phyloP scores from a whole-genome alignment of 805 yeast species.

The Brettanomyces anomalus region DNA sequence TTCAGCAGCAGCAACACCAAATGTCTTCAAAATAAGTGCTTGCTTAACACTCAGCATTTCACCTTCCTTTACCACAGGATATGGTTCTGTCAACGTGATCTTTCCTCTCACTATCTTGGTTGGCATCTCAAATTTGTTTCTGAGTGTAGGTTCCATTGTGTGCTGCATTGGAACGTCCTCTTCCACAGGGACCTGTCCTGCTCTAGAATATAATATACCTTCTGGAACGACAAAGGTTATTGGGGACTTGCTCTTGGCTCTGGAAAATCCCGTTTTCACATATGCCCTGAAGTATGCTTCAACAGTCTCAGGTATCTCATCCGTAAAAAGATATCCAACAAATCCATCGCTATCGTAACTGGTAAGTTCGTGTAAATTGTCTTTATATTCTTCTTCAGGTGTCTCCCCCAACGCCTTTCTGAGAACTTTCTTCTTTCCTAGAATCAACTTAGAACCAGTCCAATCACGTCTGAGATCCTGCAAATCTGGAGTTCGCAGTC shows the following conservation, averaged over 20 bases:
- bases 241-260: slow-evolving; percentile 84
- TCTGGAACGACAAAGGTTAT: slow-evolving; percentile 78
- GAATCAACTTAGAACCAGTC: slow-evolving; percentile 79
- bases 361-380: slow-evolving; percentile 65
- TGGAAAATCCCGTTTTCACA: slow-evolving; percentile 71
- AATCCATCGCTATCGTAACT: slow-evolving; percentile 56
- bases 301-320: slow-evolving; percentile 86
- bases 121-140: slow-evolving; percentile 85
- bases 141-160: slow-evolving; percentile 85
- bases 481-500: slow-evolving; percentile 91
- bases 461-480: slow-evolving; percentile 91
- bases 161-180: slow-evolving; percentile 97
- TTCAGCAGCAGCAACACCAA: slow-evolving; percentile 90
- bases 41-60: slow-evolving; percentile 80
- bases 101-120: slow-evolving; percentile 87
- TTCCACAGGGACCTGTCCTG: slow-evolving; percentile 81
- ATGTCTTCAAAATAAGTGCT: slow-evolving; percentile 85
- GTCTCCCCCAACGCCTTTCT: slow-evolving; percentile 87
- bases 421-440: slow-evolving; percentile 90
- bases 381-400: slow-evolving; percentile 84
- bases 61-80: slow-evolving; percentile 71
- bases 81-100: slow-evolving; percentile 66
- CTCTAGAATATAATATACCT: slow-evolving; percentile 90
- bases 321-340: slow-evolving; percentile 81
- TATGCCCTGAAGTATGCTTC: slow-evolving; percentile 75